Percentiles rank a stretch among this genome's conserved stretches.
Evolutionary conservation across 441 rosid species (phyloP).

Genomic region (Populus hybrid): DNA sequence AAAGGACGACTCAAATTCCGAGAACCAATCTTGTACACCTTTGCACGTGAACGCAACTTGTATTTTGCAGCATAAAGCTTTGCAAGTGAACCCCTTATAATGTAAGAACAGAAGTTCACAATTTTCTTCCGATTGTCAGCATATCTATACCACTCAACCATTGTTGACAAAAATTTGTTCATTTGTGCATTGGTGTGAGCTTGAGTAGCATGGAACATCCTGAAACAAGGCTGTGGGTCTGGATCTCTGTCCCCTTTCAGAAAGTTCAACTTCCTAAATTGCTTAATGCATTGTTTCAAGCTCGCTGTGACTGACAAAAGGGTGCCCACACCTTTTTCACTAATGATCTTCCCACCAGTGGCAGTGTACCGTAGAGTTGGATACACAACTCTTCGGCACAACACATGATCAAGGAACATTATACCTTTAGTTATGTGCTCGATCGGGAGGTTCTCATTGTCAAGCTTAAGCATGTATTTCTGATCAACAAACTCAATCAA

Average conservation of each 20-base stretch:
- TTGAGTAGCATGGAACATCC: conserved; percentile 97
- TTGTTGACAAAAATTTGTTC: conserved; percentile 83
- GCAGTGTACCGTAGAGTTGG: conserved; percentile 93
- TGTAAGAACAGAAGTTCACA: conserved; percentile 84
- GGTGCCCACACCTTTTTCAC: conserved; percentile 96
- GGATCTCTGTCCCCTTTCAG: conserved; percentile 94
- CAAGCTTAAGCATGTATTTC: conserved; percentile 86
- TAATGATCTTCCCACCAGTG: conserved; percentile 92
- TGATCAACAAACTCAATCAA: conserved; percentile 88
- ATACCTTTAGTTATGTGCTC: conserved; percentile 96
- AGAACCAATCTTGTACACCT: conserved; percentile 72
- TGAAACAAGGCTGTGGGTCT: conserved; percentile 95
- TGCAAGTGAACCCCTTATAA: conserved; percentile 76
- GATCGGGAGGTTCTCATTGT: conserved; percentile 82
- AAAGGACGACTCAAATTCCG: conserved; percentile 78
- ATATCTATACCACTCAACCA: conserved; percentile 91
- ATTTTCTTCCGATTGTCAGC: conserved; percentile 92
- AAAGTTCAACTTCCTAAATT: conserved; percentile 78
- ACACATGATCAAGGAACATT: conserved; percentile 95
- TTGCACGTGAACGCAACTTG: conserved; percentile 89
- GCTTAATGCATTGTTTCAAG: conserved; percentile 86
- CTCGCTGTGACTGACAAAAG: conserved; percentile 90
- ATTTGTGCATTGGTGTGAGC: conserved; percentile 95
- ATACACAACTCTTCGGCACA: conserved; percentile 93
- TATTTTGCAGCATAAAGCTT: conserved; percentile 96